Conservation (phyloP, 352 stramenopile genomes). For the Phytophthora nicotianae region DNA sequence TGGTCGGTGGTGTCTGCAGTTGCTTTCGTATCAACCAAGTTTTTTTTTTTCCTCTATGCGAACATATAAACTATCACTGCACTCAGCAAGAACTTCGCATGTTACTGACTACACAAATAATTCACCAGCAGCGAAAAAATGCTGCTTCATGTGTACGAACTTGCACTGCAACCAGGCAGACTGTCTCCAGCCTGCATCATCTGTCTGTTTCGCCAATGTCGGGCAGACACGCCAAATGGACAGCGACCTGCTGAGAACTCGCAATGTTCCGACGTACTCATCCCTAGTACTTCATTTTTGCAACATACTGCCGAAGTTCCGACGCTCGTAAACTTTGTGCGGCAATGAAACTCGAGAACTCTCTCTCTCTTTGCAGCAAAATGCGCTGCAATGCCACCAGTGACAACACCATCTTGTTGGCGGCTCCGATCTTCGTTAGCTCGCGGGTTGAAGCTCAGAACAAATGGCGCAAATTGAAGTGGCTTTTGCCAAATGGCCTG, state of each 20-base stretch:
- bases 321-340: not conserved
- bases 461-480: conserved; percentile 27
- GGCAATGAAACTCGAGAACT: conserved; percentile 1
- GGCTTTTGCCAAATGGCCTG: conserved; percentile 12
- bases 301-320: not conserved
- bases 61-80: not conserved
- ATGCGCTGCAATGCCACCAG: conserved; percentile 8
- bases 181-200: conserved; percentile 2
- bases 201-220: not conserved
- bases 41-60: not conserved
- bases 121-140: not conserved
- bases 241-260: too few species aligned
- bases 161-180: conserved; percentile 9
- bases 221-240: not conserved
- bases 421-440: conserved; percentile 17
- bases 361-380: too few species aligned
- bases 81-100: too few species aligned
- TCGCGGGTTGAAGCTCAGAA: conserved; percentile 25
- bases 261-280: conserved; percentile 14
- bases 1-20: too few species aligned
- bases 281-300: conserved; percentile 2
- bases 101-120: not conserved
- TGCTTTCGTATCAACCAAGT: too few species aligned
- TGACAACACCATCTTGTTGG: conserved; percentile 5
- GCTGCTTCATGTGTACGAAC: too few species aligned